Conservation (phyloP, 768 basidiomycete species). For the Kwoniella sp. region DNA sequence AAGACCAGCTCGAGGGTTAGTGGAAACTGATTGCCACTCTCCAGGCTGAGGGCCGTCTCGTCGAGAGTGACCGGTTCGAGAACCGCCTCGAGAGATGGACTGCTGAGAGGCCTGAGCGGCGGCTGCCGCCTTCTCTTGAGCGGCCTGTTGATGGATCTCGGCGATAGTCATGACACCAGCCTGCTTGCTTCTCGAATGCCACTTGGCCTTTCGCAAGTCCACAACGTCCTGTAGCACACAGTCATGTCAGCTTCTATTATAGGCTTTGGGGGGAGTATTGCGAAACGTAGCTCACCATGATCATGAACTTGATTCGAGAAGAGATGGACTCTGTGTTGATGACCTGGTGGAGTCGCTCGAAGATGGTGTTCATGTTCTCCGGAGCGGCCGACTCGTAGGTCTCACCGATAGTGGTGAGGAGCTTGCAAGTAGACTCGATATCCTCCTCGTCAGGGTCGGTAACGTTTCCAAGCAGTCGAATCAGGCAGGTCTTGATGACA, state of each 20-base stretch:
- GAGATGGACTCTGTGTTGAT: slow-evolving; percentile 72
- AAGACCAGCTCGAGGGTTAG: slow-evolving; percentile 61
- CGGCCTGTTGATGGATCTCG: slow-evolving; percentile 77
- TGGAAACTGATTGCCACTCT: slow-evolving; percentile 80
- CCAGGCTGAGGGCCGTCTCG: slow-evolving; percentile 61
- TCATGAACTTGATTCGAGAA: slow-evolving; percentile 91
- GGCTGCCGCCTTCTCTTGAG: slow-evolving; percentile 69
- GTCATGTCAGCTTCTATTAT: not conserved
- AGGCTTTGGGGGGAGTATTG: not conserved
- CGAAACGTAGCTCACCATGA: slow-evolving; percentile 67
- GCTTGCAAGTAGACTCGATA: slow-evolving; percentile 91
- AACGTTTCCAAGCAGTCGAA: slow-evolving; percentile 89
- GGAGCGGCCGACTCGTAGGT: slow-evolving; percentile 80
- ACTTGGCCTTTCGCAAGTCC: slow-evolving; percentile 80
- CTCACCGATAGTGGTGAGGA: slow-evolving; percentile 83
- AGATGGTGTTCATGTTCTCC: slow-evolving; percentile 89
- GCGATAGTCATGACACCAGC: slow-evolving; percentile 85
- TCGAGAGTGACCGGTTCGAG: slow-evolving; percentile 78
- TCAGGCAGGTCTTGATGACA: slow-evolving; percentile 98
- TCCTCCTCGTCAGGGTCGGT: slow-evolving; percentile 97
- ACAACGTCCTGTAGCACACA: slow-evolving; percentile 71
- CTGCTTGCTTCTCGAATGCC: slow-evolving; percentile 71
- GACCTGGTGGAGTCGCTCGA: slow-evolving; percentile 83
- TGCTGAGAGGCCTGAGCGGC: slow-evolving; percentile 66
- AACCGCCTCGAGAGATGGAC: slow-evolving; percentile 87